Evolutionary conservation across 225 moss, liverwort and hornwort species (phyloP), one percentile per base, ranked within the genome.

Genomic region (Physcomitrellopsis africana): DNA sequence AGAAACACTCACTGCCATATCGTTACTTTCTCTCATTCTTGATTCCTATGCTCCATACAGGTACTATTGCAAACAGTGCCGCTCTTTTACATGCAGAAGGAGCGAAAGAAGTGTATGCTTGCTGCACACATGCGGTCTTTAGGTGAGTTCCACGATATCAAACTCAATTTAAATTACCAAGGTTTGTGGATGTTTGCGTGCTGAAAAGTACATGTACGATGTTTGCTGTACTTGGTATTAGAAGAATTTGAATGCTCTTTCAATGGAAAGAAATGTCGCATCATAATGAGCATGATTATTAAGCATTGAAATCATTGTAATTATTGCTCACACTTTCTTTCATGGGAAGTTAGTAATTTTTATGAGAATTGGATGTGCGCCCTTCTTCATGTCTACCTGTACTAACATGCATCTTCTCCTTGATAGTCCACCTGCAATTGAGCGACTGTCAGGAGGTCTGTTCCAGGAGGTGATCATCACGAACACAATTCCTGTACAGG

Each of bases 391-490:
- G 49, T 11, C 11, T 15, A 11, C 11, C 49, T 49, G 49, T 11
- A 49, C 15, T 49, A 49, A 49, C 49, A 14, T 15, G 15, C 49
- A 49, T 10, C 17, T 41, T 48, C 23, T 11, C 64, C 55, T 56
- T n/a, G 20, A 73, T 86, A 96, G 94, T 70, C 96, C 96, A 69
- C 96, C 94, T 41, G 94, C 96, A 3, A 87, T 97, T 54, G 91
- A 97, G 81, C 86, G 89, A 57, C 79, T 94, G 32, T 97, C 96
- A 52, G 94, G 96, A 81, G 94, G 94, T 9, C 83, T 97, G 20
- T 97, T 97, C 65, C 96, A 97, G 52, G 96, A 97, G 65, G 94
- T 96, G 12, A 92, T 94, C 55, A 81, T 92, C 60, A 96, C 96
- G 65, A 96, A 96, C 67, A 96, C 94, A 9, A 92, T 96, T 46